Evolutionary conservation across 352 stramenopile genomes (phyloP).

Genomic region (Globisporangium recalcitrans): DNA sequence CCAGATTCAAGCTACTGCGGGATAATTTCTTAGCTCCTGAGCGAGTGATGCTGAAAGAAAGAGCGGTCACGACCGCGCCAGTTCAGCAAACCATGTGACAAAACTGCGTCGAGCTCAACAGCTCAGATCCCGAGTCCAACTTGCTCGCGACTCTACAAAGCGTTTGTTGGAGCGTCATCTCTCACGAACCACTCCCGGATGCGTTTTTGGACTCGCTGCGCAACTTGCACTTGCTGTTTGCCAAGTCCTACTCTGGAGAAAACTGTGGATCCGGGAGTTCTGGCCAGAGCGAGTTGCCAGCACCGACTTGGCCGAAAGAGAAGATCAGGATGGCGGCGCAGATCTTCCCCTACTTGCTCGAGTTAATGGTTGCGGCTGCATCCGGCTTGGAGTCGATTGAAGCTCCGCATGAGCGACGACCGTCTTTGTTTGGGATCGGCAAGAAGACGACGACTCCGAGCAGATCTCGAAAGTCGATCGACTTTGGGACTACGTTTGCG

Average conservation of each 20-base stretch:
- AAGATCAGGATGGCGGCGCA: conserved; percentile 31
- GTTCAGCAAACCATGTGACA: conserved; percentile 19
- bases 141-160: conserved; percentile 25
- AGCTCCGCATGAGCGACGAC: conserved; percentile 18
- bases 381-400: conserved; percentile 21
- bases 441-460: conserved; percentile 18
- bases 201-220: conserved; percentile 28
- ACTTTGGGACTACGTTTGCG: conserved; percentile 27
- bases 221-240: conserved; percentile 36
- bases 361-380: conserved; percentile 31
- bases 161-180: conserved; percentile 29
- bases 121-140: conserved; percentile 34
- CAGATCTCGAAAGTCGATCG: conserved; percentile 20
- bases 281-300: background rate
- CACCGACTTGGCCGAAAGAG: conserved; percentile 22
- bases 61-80: conserved; percentile 14
- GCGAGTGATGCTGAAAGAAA: conserved; percentile 47
- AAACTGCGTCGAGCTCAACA: conserved; percentile 41
- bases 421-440: conserved; percentile 30
- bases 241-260: conserved; percentile 1
- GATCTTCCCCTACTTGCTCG: conserved; percentile 34
- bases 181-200: conserved; percentile 37
- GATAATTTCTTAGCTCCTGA: conserved; percentile 59
- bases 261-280: background rate
- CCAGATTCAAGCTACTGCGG: conserved; percentile 41